Base-by-base conservation (phyloP, 2,329 filamentous ascomycete species). In the Trichophyton rubrum region DNA sequence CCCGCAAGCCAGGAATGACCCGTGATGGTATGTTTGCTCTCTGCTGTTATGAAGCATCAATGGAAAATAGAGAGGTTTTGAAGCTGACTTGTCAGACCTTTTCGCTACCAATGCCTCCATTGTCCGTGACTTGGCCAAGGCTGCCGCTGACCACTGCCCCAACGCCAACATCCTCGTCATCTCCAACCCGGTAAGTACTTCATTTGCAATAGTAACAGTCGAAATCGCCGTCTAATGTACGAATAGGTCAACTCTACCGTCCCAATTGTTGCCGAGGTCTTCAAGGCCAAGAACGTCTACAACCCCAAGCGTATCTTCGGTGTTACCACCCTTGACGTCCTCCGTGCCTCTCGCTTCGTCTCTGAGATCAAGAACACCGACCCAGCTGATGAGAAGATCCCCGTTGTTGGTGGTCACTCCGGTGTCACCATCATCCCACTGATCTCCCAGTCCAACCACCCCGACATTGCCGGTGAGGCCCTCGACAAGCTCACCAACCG, bases 41-140 rank as follows among this genome's bases (percentile, higher is more conserved):
- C 65, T 78, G 15, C n/a, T 40, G 63, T 57, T 33, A 30, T 30
- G 27, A 30, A 30, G 6, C 27, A 30, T 33, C n/a, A 27, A 15
- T 3, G 24, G 13, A 33, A 1, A 20, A 35, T 2, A 35, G 15
- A 17, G 59, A 63, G 63, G 41, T 1, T 38, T 38, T 38, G 11
- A 38, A 38, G 11, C n/a, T 33, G 35, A 38, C 27, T 17, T 17
- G 24, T 20, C 60, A 85, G 92, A 99, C 77, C 87, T 99, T 67
- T 99, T 99, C 90, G 97, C 97, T 86, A 99, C 92, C 84, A 99
- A 99, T 79, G 93, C 93, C 78, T 95, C 90, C 75, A 99, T 99
- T 77, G 93, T 99, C 76, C 91, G 92, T 74, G 93, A 97, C 79
- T 86, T 99, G 67, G 91, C 92, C 80, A 95, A 96, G 85, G 91